phyloP scores from a whole-genome alignment of 176 grass and related monocot species.

The Cymbopogon citratus region DNA sequence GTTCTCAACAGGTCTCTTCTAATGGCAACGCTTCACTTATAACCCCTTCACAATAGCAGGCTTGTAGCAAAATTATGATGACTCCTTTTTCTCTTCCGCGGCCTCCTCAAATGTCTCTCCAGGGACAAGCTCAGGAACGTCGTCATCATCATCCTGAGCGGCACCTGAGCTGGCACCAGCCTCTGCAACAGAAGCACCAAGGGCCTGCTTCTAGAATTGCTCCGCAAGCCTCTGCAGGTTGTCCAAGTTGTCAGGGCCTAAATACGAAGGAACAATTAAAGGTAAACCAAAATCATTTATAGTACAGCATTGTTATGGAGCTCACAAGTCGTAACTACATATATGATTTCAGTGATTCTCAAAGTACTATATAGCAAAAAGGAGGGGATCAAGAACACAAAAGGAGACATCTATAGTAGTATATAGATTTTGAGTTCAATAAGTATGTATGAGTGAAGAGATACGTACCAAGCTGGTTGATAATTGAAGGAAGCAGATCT shows the following conservation, averaged over 20 bases:
- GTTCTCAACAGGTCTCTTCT: constrained; percentile 33
- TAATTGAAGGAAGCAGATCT: constrained; percentile 88
- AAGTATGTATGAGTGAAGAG: neutral
- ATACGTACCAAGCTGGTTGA: constrained; percentile 92
- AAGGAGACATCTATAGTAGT: neutral
- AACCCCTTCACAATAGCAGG: constrained; percentile 33
- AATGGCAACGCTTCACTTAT: constrained; percentile 28
- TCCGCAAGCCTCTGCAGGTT: constrained; percentile 87
- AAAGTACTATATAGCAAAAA: neutral
- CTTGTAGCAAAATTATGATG: constrained; percentile 32
- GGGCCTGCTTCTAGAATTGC: constrained; percentile 85
- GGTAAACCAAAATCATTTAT: neutral
- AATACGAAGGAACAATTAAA: neutral
- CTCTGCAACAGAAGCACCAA: constrained; percentile 43
- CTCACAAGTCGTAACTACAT: neutral
- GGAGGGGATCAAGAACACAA: neutral
- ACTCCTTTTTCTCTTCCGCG: constrained; percentile 63
- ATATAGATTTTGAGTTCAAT: neutral
- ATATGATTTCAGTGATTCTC: neutral
- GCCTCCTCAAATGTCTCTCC: constrained; percentile 92
- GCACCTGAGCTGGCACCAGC: constrained; percentile 31
- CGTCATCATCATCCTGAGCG: constrained; percentile 60
- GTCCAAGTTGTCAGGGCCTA: constrained; percentile 96
- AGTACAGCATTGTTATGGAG: neutral
- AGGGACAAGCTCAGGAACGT: constrained; percentile 84